Evolutionary conservation across 1,284 basidiomycete species (phyloP).

Genomic region (Pseudozyma tsukubaensis): DNA sequence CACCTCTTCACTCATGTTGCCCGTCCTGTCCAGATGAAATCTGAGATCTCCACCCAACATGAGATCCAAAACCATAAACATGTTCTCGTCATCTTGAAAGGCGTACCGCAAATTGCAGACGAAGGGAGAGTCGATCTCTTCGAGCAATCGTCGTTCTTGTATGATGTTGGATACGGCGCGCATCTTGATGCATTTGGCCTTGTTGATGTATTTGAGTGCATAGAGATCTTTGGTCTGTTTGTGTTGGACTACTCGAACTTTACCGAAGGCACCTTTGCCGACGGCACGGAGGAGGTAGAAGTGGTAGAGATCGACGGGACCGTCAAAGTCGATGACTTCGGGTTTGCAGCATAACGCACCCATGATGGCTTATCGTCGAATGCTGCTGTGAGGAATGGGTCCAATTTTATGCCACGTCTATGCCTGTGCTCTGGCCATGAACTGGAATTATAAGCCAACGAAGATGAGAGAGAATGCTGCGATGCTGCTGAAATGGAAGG

Average conservation of each 20-base stretch:
- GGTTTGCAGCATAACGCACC: conserved; percentile 85
- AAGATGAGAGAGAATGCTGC: too few species aligned
- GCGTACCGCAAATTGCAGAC: conserved; percentile 94
- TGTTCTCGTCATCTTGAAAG: conserved; percentile 97
- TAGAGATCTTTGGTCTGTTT: conserved; percentile 90
- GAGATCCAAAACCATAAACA: conserved; percentile 95
- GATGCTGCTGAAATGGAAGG: too few species aligned
- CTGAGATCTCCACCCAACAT: conserved; percentile 95
- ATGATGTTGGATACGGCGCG: conserved; percentile 96
- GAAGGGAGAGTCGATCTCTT: conserved; percentile 91
- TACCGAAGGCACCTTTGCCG: conserved; percentile 97
- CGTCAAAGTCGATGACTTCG: conserved; percentile 94
- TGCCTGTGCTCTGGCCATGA: too few species aligned
- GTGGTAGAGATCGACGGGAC: conserved; percentile 95
- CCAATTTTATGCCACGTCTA: too few species aligned
- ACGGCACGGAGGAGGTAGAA: conserved; percentile 93
- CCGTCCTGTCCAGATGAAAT: conserved; percentile 88
- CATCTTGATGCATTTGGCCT: conserved; percentile 95
- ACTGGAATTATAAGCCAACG: too few species aligned
- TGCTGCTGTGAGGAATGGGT: too few species aligned
- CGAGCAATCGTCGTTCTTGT: conserved; percentile 74
- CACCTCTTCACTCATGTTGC: conserved; percentile 80
- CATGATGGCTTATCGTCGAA: conserved; percentile 71
- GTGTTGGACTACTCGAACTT: conserved; percentile 98
- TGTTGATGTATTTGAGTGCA: conserved; percentile 99